phyloP scores from a whole-genome alignment of 2,329 filamentous ascomycete genomes.

The Juglanconis juglandina region DNA sequence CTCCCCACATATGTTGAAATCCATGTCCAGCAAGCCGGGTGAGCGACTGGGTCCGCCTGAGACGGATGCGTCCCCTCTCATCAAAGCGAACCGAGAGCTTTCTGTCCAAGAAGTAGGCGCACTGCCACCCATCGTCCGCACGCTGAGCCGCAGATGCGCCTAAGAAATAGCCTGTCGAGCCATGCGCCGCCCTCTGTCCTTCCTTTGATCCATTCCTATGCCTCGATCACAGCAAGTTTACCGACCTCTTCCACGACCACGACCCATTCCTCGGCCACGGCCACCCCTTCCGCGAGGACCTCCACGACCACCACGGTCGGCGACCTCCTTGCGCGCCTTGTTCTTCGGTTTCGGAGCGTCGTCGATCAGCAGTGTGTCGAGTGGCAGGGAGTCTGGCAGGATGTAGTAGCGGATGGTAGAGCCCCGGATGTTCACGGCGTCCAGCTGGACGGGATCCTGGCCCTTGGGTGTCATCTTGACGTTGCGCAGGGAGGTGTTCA shows the following conservation, averaged over 20 bases:
- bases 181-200: background rate
- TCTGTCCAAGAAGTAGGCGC: background rate
- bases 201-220: background rate
- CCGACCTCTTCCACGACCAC: slow-evolving; percentile 10
- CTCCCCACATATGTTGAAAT: background rate
- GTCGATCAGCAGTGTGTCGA: slow-evolving; percentile 93
- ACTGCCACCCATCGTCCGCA: background rate
- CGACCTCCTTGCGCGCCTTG: slow-evolving; percentile 89
- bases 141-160: background rate
- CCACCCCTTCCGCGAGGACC: slow-evolving; percentile 53
- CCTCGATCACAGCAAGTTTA: background rate
- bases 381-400: slow-evolving; percentile 87
- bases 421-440: slow-evolving; percentile 95
- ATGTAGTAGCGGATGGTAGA: slow-evolving; percentile 96
- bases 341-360: slow-evolving; percentile 99
- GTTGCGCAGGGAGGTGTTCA: slow-evolving; percentile 94
- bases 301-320: slow-evolving; percentile 54
- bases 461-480: slow-evolving; percentile 94
- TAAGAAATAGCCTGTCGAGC: background rate
- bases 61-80: background rate
- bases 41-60: background rate
- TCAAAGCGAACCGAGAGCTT: background rate
- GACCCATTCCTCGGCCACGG: slow-evolving; percentile 44
- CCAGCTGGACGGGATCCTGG: slow-evolving; percentile 81
- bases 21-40: slow-evolving; percentile 3